Evolutionary conservation across 2,329 filamentous ascomycete species (phyloP).

Genomic region (Aspergillus carbonarius): DNA sequence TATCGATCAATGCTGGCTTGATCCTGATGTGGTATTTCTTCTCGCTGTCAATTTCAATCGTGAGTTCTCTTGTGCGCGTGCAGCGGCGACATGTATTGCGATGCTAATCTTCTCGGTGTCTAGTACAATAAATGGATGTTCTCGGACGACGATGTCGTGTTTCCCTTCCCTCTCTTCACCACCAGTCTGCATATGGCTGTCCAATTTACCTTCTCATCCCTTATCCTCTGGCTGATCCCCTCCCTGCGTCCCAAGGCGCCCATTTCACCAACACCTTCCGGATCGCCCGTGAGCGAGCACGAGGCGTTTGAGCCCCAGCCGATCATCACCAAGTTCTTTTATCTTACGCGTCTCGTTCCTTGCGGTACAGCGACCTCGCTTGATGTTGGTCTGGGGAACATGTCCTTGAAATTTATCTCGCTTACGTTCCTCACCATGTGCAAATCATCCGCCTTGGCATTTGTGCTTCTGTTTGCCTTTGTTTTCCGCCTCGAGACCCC

Average conservation of each 20-base stretch:
- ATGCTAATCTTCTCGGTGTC: not conserved
- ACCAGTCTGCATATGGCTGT: slow-evolving; percentile 95
- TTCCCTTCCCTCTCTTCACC: slow-evolving; percentile 91
- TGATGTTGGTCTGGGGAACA: slow-evolving; percentile 95
- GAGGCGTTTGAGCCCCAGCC: slow-evolving; percentile 50
- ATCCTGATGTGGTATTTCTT: slow-evolving; percentile 90
- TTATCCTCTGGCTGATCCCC: slow-evolving; percentile 80
- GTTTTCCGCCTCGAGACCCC: slow-evolving; percentile 86
- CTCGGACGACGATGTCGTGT: slow-evolving; percentile 77
- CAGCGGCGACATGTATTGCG: not conserved
- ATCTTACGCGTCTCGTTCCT: slow-evolving; percentile 84
- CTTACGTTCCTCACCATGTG: slow-evolving; percentile 99
- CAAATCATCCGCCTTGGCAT: slow-evolving; percentile 93
- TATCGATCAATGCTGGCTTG: slow-evolving; percentile 73
- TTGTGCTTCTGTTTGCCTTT: slow-evolving; percentile 93
- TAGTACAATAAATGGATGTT: slow-evolving; percentile 99
- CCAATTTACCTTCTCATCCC: slow-evolving; percentile 76
- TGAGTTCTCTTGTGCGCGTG: slow-evolving; percentile 50
- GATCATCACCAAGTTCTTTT: slow-evolving; percentile 85
- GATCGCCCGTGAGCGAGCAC: slow-evolving; percentile 45
- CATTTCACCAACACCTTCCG: slow-evolving; percentile 17
- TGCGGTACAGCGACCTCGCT: slow-evolving; percentile 91
- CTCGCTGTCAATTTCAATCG: slow-evolving; percentile 87
- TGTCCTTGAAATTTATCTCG: slow-evolving; percentile 91
- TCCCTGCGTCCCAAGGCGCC: slow-evolving; percentile 68